phyloP scores from a whole-genome alignment of 768 basidiomycete genomes.

The Lactifluus subvellereus region DNA sequence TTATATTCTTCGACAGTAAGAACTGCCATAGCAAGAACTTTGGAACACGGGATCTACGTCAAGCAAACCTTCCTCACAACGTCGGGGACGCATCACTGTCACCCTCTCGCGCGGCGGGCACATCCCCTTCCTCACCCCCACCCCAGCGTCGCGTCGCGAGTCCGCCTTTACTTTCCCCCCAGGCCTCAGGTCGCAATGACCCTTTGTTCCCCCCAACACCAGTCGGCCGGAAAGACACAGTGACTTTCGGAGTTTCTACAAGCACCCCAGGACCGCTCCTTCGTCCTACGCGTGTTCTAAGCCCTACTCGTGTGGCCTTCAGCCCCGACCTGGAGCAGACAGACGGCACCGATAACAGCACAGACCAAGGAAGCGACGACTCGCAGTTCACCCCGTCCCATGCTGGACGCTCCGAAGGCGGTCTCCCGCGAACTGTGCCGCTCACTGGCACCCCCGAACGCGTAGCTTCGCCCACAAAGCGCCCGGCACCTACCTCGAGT shows the following conservation, averaged over 20 bases:
- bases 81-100: slow-evolving; percentile 34
- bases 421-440: slow-evolving; percentile 51
- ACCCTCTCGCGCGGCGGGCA: slow-evolving; percentile 15
- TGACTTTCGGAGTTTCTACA: slow-evolving; percentile 20
- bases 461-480: slow-evolving; percentile 14
- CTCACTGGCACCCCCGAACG: slow-evolving; percentile 25
- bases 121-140: slow-evolving; percentile 21
- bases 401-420: slow-evolving; percentile 42
- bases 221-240: slow-evolving; percentile 28
- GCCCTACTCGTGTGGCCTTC: slow-evolving; percentile 29
- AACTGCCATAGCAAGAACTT: slow-evolving; percentile 75
- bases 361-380: slow-evolving; percentile 29
- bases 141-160: slow-evolving; percentile 31
- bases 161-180: slow-evolving; percentile 30
- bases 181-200: slow-evolving; percentile 24
- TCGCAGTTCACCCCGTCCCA: slow-evolving; percentile 37
- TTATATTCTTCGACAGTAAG: slow-evolving; percentile 48
- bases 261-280: slow-evolving; percentile 32
- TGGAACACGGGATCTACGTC: slow-evolving; percentile 67
- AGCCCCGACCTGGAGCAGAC: slow-evolving; percentile 5
- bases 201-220: slow-evolving; percentile 24
- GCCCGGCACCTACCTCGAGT: not conserved
- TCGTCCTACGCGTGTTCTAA: slow-evolving; percentile 39
- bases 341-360: slow-evolving; percentile 7
- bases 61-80: slow-evolving; percentile 58